Evolutionary conservation across 495 filamentous ascomycete genomes (phyloP), one percentile per base, ranked within the genome.

Genomic region (Peziza echinospora): DNA sequence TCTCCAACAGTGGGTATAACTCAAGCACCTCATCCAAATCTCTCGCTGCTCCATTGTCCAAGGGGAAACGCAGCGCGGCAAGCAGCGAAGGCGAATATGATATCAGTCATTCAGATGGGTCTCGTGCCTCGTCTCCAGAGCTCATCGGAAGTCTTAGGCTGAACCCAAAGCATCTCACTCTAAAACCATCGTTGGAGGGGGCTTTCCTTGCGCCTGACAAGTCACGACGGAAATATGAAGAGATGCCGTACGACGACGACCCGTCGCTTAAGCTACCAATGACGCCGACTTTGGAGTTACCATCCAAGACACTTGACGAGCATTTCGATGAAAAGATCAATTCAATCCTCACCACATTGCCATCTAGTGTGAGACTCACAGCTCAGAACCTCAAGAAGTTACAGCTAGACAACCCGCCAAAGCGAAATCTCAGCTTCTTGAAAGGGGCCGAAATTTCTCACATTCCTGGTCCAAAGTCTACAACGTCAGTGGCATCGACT

Each of bases 271-370:
- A 19, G 13, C 41, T 30, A 13, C 47, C 49, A 21, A 22, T 26
- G 16, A 53, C 56, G 9, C 56, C 57, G 17, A 54, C 23, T 21
- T 28, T 49, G 10, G 42, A 56, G 21, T 47, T 37, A 7, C 30
- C 30, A 7, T 37, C 30, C 13, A 37, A 13, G 30, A 13, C 30
- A 17, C 13, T 37, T 2, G 74, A 79, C 30, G 77, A 80, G 48
- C 73, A 80, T 28, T 68, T 97, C 3, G 84, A 92, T 54, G 74
- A 80, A 45, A 83, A 86, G 50, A 85, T 97, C 41, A 80, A 72
- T 58, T 76, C 80, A 17, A 81, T 97, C 42, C 69, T 97, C 7
- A 75, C 77, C 41, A 76, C 70, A 8, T 76, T 97, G 24, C 83
- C 85, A 26, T 75, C 80, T 16, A 73, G 73, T 28, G 91, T 97